phyloP scores from a whole-genome alignment of 352 stramenopile genomes.

The Achlya hypogyna region DNA sequence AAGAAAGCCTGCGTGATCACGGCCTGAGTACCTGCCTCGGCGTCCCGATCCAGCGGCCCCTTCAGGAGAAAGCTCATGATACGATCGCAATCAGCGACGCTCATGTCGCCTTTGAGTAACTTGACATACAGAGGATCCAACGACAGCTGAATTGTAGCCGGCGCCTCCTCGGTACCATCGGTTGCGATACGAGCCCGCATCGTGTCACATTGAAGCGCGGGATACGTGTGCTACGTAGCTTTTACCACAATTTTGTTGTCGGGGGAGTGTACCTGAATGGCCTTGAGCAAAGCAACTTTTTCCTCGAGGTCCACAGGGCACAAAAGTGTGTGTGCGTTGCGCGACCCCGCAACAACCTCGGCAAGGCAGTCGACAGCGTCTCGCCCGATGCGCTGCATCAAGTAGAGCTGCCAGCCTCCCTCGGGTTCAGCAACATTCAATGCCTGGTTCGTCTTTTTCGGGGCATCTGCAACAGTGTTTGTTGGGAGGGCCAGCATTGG shows the following conservation, averaged over 20 bases:
- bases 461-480: constrained; percentile 26
- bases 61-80: constrained; percentile 52
- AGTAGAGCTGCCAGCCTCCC: constrained; percentile 37
- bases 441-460: constrained; percentile 31
- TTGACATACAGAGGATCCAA: constrained; percentile 67
- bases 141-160: constrained; percentile 36
- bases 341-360: constrained; percentile 25
- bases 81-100: constrained; percentile 33
- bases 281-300: constrained; percentile 58
- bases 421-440: constrained; percentile 46
- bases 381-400: constrained; percentile 28
- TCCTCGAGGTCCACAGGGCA: constrained; percentile 41
- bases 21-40: constrained; percentile 28
- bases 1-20: background rate
- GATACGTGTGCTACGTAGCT: constrained; percentile 41
- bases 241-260: background rate
- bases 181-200: background rate
- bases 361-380: constrained; percentile 19
- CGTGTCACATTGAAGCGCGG: constrained; percentile 49
- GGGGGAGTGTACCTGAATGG: constrained; percentile 46
- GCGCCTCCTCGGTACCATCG: constrained; percentile 4
- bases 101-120: constrained; percentile 41
- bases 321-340: background rate
- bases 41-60: constrained; percentile 29
- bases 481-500: constrained; percentile 27